Evolutionary conservation across 2,329 filamentous ascomycete species (phyloP).

Genomic region (Pleurostoma richardsiae): DNA sequence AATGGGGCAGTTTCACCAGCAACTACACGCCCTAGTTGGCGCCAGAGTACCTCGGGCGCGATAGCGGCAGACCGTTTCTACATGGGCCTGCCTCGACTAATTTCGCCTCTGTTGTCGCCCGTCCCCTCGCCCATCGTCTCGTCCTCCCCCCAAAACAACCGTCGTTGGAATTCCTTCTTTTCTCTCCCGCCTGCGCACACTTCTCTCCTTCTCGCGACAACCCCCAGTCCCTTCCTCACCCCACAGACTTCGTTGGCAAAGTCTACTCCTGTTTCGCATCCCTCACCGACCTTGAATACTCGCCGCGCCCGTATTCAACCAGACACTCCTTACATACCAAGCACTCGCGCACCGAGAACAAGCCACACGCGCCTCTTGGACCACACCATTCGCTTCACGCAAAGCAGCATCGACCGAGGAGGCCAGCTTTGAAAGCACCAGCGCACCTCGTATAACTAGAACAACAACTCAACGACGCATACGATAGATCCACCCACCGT

Average conservation of each 20-base stretch:
- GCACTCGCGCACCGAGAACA: no score
- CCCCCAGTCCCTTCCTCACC: conserved; percentile 11
- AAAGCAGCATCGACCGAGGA: no score
- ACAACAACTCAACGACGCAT: background rate
- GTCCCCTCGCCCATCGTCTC: conserved; percentile 1
- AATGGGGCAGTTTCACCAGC: background rate
- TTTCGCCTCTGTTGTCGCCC: background rate
- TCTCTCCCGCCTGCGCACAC: conserved; percentile 7
- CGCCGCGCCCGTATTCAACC: conserved; percentile 21
- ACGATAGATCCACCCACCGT: conserved; percentile 2
- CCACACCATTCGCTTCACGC: no score
- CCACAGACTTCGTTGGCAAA: conserved; percentile 53
- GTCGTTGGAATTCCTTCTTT: conserved; percentile 1
- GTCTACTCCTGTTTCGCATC: conserved; percentile 27
- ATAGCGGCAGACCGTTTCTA: no score
- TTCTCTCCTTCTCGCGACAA: conserved; percentile 6
- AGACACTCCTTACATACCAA: conserved; percentile 16
- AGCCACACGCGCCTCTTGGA: no score
- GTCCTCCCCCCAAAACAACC: background rate
- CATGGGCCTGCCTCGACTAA: no score
- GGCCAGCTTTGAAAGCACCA: conserved; percentile 2
- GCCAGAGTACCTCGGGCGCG: no score
- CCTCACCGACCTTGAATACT: conserved; percentile 23
- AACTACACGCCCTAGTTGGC: background rate
- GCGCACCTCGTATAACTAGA: background rate